A percentile compares a stretch with the other conserved stretches of the same genome.
Conservation (phyloP, 2,329 filamentous ascomycete species). For the Lecanicillium sp. region DNA sequence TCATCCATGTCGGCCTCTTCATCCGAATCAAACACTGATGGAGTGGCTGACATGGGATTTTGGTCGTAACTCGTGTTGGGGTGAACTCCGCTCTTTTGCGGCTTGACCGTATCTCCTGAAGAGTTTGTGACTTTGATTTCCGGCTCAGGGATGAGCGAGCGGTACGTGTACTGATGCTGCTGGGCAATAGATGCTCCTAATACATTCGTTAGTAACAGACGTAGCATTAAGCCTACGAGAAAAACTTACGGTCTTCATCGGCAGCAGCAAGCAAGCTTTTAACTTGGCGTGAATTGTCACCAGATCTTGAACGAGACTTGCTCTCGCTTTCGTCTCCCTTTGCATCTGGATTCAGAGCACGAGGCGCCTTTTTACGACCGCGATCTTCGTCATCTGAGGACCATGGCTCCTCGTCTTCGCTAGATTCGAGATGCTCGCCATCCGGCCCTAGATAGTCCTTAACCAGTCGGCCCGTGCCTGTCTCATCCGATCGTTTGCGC, state of each 20-base stretch:
- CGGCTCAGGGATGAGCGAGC: slow-evolving; percentile 58
- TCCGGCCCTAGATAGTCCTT: slow-evolving; percentile 61
- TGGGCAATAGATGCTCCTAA: slow-evolving; percentile 45
- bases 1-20: slow-evolving; percentile 78
- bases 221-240: background rate
- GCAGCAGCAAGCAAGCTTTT: slow-evolving; percentile 63
- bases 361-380: slow-evolving; percentile 48
- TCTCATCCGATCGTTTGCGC: slow-evolving; percentile 39
- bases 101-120: slow-evolving; percentile 50
- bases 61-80: slow-evolving; percentile 80
- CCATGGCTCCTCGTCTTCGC: slow-evolving; percentile 58
- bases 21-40: slow-evolving; percentile 67
- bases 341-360: slow-evolving; percentile 33
- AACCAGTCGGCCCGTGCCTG: slow-evolving; percentile 47
- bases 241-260: slow-evolving; percentile 66
- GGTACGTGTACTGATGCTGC: slow-evolving; percentile 45
- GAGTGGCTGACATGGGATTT: slow-evolving; percentile 44
- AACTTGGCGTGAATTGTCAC: slow-evolving; percentile 32
- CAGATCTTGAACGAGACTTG: slow-evolving; percentile 21
- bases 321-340: slow-evolving; percentile 26
- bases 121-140: slow-evolving; percentile 57
- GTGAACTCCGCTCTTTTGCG: slow-evolving; percentile 55
- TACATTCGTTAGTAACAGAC: background rate
- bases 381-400: slow-evolving; percentile 62
- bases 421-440: slow-evolving; percentile 59